phyloP scores from a whole-genome alignment of 2,329 filamentous ascomycete genomes.

The Venturia pyrina region DNA sequence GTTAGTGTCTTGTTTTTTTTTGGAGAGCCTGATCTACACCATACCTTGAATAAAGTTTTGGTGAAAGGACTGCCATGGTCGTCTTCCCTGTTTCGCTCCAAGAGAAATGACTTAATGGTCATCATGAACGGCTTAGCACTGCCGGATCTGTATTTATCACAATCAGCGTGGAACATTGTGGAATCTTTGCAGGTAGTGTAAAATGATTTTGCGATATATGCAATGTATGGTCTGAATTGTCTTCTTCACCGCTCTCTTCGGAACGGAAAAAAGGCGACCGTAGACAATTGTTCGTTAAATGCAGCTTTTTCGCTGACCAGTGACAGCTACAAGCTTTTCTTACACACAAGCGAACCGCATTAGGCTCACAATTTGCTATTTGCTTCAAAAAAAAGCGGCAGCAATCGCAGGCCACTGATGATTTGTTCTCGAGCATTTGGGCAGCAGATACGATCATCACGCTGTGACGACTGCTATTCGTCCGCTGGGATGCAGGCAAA shows the following conservation, averaged over 20 bases:
- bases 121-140: constrained; percentile 29
- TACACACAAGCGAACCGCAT: neutral
- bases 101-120: constrained; percentile 38
- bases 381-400: neutral
- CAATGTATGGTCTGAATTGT: neutral
- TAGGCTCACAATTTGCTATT: neutral
- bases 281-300: neutral
- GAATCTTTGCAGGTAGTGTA: neutral
- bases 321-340: neutral
- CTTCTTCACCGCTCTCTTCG: neutral
- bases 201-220: neutral
- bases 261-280: neutral
- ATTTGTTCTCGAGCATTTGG: neutral
- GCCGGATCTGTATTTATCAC: constrained; percentile 5
- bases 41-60: constrained; percentile 31
- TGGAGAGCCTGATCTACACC: constrained; percentile 19
- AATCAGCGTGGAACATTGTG: constrained; percentile 1
- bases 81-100: constrained; percentile 35
- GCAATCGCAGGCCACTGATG: neutral
- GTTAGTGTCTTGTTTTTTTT: constrained; percentile 41
- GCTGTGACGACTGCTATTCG: neutral
- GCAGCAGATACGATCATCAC: neutral
- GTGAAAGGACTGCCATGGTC: constrained; percentile 34
- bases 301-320: neutral
- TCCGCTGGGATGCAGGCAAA: constrained; percentile 1